These are phyloP conservation scores for Pleurotus platypus DNA, from an alignment of 768 basidiomycete genomes.

Conservation along the genomic window DNA sequence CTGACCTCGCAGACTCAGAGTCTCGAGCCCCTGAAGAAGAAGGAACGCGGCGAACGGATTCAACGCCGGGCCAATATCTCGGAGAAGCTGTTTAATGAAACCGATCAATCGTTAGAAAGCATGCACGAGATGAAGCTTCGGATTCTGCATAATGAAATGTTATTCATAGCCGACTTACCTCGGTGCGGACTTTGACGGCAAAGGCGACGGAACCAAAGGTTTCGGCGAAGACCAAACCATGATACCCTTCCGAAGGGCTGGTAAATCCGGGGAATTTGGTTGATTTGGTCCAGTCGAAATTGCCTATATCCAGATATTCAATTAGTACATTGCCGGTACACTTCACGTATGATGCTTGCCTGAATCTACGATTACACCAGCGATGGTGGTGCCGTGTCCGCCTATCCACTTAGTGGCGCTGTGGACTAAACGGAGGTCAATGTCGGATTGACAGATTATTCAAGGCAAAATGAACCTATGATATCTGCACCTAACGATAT, in stretches of 20 bases:
- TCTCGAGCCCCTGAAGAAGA: conserved; percentile 77
- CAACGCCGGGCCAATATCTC: conserved; percentile 62
- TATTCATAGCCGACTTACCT: conserved; percentile 22
- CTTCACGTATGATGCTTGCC: conserved; percentile 29
- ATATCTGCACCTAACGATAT: conserved; percentile 78
- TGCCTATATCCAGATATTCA: conserved; percentile 28
- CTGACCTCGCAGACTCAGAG: conserved; percentile 66
- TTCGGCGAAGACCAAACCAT: conserved; percentile 65
- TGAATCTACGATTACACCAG: conserved; percentile 69
- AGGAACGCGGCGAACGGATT: conserved; percentile 76
- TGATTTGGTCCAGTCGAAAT: conserved; percentile 69
- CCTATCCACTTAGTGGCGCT: conserved; percentile 87
- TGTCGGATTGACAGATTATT: background rate
- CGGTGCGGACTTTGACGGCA: conserved; percentile 59
- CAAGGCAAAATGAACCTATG: conserved; percentile 36
- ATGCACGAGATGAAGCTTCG: conserved; percentile 6
- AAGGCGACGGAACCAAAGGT: conserved; percentile 65
- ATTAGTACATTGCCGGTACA: no score
- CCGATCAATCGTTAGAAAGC: background rate
- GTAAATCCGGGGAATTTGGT: conserved; percentile 76
- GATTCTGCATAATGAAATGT: background rate
- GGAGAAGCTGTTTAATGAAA: conserved; percentile 38
- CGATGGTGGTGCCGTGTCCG: conserved; percentile 78
- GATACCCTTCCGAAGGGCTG: conserved; percentile 71
- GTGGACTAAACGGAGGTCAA: conserved; percentile 40